phyloP scores from a whole-genome alignment of 2,329 filamentous ascomycete species.

The Stachybotrys elegans region DNA sequence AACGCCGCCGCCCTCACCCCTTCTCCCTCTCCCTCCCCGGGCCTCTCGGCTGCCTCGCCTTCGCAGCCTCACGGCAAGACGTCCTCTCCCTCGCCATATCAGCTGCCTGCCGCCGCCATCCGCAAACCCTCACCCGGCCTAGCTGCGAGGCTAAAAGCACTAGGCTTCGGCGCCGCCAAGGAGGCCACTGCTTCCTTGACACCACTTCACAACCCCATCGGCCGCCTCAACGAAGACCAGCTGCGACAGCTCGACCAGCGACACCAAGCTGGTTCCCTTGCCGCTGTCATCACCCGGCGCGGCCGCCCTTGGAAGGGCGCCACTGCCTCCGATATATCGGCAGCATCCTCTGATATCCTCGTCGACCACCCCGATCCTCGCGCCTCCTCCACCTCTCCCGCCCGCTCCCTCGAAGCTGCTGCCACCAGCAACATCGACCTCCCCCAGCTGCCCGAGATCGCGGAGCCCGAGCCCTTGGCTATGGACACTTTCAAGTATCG shows the following conservation, averaged over 20 bases:
- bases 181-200: slow-evolving; percentile 23
- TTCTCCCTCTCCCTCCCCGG: neutral
- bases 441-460: slow-evolving; percentile 47
- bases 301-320: slow-evolving; percentile 70
- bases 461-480: slow-evolving; percentile 43
- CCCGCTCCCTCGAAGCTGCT: slow-evolving; percentile 19
- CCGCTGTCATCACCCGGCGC: slow-evolving; percentile 53
- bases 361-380: slow-evolving; percentile 18
- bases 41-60: neutral
- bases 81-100: slow-evolving; percentile 3
- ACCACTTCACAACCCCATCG: slow-evolving; percentile 44
- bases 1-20: neutral
- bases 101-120: slow-evolving; percentile 19
- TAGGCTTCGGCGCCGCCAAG: slow-evolving; percentile 50
- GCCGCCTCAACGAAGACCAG: slow-evolving; percentile 66
- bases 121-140: slow-evolving; percentile 61
- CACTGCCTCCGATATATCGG: slow-evolving; percentile 33
- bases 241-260: slow-evolving; percentile 64
- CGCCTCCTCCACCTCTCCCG: slow-evolving; percentile 16
- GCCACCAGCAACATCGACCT: slow-evolving; percentile 18
- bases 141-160: slow-evolving; percentile 59
- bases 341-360: slow-evolving; percentile 23
- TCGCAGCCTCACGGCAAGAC: neutral
- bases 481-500: slow-evolving; percentile 74
- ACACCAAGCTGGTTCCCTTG: slow-evolving; percentile 51